Evolutionary conservation across 2,329 filamentous ascomycete species (phyloP), one percentile per base, ranked within the genome.

Genomic region (Botrytis byssoidea): DNA sequence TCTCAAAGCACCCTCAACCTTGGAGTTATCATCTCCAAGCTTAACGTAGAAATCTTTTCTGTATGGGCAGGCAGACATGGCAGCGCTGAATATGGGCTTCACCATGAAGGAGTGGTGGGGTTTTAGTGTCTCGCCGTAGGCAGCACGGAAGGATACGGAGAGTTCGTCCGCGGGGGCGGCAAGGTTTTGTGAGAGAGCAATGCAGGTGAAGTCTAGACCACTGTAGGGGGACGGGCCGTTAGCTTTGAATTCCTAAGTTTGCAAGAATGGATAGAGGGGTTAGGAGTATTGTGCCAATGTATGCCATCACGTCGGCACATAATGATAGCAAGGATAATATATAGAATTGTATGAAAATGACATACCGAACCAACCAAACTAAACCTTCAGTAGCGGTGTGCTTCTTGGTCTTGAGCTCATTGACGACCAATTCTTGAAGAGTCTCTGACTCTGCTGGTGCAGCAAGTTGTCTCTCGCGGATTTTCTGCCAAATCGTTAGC

Each of bases 31-130:
- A 32, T 86, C 85, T 55, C 93, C 94, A 61, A 99, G 87, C 88
- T 98, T 97, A 77, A 84, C 84, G 83, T 98, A 98, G 82, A 99
- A 98, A 83, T 95, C 93, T 82, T 93, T 93, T 78, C 95, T 90
- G 87, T 98, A 97, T 2, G 96, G 96, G 78, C 93, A 95, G 29
- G 94, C 95, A 79, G 89, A 89, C 94, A 99, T 97, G 82, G 95
- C 95, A 75, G 94, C 92, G 79, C 88, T 92, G 88, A 98, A 98
- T 81, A 98, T 88, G 75, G 94, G 94, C 88, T 97, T 97, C 80
- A 98, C 86, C 76, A 98, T 79, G 84, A 97, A 94, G 81, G 88
- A 90, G 87, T 99, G 96, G 86, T 97, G 91, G 40, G 92, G 93
- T 86, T 97, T 97, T 80, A 99, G 92, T 68, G 95, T 98, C 79